Evolutionary conservation across 2,329 filamentous ascomycete genomes (phyloP).

Genomic region (Colletotrichum spaethianum): DNA sequence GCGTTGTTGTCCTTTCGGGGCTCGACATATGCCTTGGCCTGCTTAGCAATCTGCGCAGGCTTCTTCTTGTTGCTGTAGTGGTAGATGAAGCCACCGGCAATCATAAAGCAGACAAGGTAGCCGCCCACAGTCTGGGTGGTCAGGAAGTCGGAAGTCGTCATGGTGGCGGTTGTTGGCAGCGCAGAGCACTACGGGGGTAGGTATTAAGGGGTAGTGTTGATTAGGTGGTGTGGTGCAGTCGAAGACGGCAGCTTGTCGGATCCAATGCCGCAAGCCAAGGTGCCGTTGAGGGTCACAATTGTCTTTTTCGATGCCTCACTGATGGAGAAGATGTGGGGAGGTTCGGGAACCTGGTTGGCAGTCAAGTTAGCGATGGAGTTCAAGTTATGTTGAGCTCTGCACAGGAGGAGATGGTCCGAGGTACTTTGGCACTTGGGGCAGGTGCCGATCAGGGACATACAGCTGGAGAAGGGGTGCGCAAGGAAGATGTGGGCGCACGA

Average conservation of each 20-base stretch:
- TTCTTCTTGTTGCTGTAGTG: slow-evolving; percentile 48
- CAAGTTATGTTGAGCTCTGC: slow-evolving; percentile 13
- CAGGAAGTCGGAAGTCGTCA: slow-evolving; percentile 42
- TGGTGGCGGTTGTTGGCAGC: slow-evolving; percentile 39
- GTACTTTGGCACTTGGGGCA: not conserved
- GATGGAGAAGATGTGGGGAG: slow-evolving; percentile 2
- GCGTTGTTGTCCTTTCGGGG: slow-evolving; percentile 58
- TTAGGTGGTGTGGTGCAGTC: slow-evolving; percentile 4
- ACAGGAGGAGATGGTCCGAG: slow-evolving; percentile 16
- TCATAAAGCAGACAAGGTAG: slow-evolving; percentile 38
- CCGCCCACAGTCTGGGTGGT: slow-evolving; percentile 40
- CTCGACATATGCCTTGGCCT: slow-evolving; percentile 48
- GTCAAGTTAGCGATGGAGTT: slow-evolving; percentile 10
- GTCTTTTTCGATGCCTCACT: slow-evolving; percentile 12
- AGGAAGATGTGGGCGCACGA: slow-evolving; percentile 20
- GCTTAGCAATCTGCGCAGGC: slow-evolving; percentile 48
- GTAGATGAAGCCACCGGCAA: slow-evolving; percentile 40
- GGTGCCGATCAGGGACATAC: slow-evolving; percentile 31
- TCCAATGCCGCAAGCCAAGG: slow-evolving; percentile 18
- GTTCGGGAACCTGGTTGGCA: slow-evolving; percentile 1
- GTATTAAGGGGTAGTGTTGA: slow-evolving; percentile 28
- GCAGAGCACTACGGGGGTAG: slow-evolving; percentile 2
- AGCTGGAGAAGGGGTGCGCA: slow-evolving; percentile 24
- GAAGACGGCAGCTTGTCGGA: slow-evolving; percentile 25
- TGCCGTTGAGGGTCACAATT: slow-evolving; percentile 10